Conservation (phyloP, 1,284 basidiomycete species). For the Irpex sp. region DNA sequence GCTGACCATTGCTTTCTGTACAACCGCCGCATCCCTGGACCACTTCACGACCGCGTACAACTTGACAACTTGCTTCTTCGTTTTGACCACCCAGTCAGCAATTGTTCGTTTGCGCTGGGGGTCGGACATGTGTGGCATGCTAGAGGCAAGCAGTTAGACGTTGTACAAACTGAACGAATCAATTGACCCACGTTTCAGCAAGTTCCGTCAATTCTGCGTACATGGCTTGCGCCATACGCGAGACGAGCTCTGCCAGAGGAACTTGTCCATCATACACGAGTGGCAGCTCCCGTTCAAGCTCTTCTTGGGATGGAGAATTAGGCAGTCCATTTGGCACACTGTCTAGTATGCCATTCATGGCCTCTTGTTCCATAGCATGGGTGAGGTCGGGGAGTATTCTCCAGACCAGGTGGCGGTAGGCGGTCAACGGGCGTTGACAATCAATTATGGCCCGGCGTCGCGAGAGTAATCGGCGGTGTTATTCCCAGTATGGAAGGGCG, state of each 20-base stretch:
- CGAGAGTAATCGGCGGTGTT: background rate
- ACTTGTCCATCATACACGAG: conserved; percentile 75
- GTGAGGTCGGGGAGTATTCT: background rate
- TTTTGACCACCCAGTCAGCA: conserved; percentile 85
- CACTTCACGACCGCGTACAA: conserved; percentile 83
- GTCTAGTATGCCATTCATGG: background rate
- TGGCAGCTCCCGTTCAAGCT: conserved; percentile 74
- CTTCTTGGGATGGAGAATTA: conserved; percentile 44
- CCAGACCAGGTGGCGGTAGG: background rate
- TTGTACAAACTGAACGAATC: background rate
- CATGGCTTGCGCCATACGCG: conserved; percentile 73
- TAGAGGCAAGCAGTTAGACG: conserved; percentile 25
- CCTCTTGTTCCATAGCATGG: background rate
- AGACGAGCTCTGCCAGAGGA: conserved; percentile 70
- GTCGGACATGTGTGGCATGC: conserved; percentile 82
- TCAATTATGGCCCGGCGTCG: background rate
- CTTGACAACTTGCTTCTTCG: conserved; percentile 87
- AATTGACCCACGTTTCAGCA: conserved; percentile 72
- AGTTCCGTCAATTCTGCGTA: conserved; percentile 83
- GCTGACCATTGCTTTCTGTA: conserved; percentile 79
- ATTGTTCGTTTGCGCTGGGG: conserved; percentile 77
- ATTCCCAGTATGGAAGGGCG: background rate
- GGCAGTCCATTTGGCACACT: conserved; percentile 26
- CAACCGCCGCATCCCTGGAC: conserved; percentile 75
- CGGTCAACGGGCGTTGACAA: background rate